Evolutionary conservation across 441 rosid species (phyloP), one percentile per base, ranked within the genome.

Genomic region (Brassica balearica): DNA sequence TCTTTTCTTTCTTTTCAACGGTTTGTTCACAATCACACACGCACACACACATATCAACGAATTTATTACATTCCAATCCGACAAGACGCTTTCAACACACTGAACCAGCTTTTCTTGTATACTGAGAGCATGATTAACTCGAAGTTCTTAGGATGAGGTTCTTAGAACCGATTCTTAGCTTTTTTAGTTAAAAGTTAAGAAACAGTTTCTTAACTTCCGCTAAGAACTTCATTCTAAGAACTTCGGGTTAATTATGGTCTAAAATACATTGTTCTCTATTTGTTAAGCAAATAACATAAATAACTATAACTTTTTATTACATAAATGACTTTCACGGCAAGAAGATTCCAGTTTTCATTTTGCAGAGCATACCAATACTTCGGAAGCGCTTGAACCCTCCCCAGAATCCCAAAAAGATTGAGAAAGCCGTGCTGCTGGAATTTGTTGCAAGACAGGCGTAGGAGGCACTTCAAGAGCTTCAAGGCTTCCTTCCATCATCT

Each of bases 381-480:
- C 34, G 11, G 64, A 60, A 23, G 8, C 64, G 7, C 34, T 60
- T 60, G 64, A 60, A 23, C 64, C 12, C 64, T 60, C 15, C 14
- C 8, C 64, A 10, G 64, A 60, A 22, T 9, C 14, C 64, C 64
- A 60, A 4, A 60, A 11, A 11, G 64, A 60, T 60, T 60, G 32
- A 60, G 64, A 60, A 22, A 60, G 64, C 34, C 23, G 2, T 1
- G 12, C 5, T 17, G 51, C 0, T 6, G 68, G 86, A 77, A 53
- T 68, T 41, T 73, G 61, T 29, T 55, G 67, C 23, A 73, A 74
- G 38, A 25, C 46, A 12, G 86, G 84, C 38, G 67, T 81, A 0
- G 85, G 84, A 48, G 90, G 87, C 3, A 81, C n/a, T 76, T 82
- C 66, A 80, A 83, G 72, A 10, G 38, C 67, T 46, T 80, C 66